phyloP scores from a whole-genome alignment of 495 filamentous ascomycete genomes.

The Aspergillus cavernicola region DNA sequence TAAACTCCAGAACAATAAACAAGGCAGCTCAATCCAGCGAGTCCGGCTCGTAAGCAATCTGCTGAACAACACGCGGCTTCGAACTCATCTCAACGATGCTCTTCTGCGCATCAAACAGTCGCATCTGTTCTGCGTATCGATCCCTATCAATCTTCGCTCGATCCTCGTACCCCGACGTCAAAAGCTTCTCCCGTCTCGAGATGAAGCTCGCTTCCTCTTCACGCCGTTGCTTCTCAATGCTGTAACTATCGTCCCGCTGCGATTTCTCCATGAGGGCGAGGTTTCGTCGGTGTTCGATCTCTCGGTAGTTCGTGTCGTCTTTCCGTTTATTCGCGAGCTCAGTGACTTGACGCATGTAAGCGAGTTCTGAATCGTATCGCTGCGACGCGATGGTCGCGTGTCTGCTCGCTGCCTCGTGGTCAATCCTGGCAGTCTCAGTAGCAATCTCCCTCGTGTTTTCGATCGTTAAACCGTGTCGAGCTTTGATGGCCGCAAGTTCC shows the following conservation, averaged over 20 bases:
- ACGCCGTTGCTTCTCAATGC: not conserved
- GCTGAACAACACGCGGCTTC: not conserved
- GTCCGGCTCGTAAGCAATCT: slow-evolving; percentile 3
- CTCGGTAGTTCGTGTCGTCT: slow-evolving; percentile 3
- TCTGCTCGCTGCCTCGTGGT: not conserved
- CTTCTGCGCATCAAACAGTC: slow-evolving; percentile 11
- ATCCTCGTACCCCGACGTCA: slow-evolving; percentile 7
- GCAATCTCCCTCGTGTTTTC: not conserved
- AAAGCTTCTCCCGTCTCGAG: not conserved
- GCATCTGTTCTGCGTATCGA: slow-evolving; percentile 1
- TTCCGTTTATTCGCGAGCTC: slow-evolving; percentile 3
- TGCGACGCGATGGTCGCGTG: slow-evolving; percentile 5
- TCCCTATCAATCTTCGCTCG: slow-evolving; percentile 12
- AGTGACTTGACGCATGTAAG: slow-evolving; percentile 10
- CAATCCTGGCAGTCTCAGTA: slow-evolving; percentile 1
- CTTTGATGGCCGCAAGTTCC: not conserved
- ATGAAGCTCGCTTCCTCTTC: slow-evolving; percentile 4
- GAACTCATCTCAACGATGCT: not conserved
- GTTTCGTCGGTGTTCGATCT: slow-evolving; percentile 7
- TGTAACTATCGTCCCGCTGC: slow-evolving; percentile 6
- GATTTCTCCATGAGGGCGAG: slow-evolving; percentile 1
- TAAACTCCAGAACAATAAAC: not conserved
- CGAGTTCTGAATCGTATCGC: slow-evolving; percentile 6
- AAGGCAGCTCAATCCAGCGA: slow-evolving; percentile 2
- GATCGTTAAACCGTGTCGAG: slow-evolving; percentile 1